Base-by-base conservation (phyloP, 176 grass and related monocot species). In the Aegilops bicornis region DNA sequence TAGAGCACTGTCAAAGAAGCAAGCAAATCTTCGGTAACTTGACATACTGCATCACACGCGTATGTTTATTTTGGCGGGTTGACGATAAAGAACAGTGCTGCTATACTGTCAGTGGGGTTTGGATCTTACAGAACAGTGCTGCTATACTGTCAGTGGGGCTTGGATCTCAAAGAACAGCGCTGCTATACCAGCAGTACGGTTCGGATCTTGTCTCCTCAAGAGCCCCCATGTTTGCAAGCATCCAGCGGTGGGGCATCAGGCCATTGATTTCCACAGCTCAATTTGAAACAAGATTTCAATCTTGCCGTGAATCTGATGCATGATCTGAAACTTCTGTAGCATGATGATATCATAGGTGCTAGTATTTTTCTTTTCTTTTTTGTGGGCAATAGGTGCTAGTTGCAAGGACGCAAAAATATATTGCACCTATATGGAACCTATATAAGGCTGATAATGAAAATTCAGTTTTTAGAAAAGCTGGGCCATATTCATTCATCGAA, bases 61-160 rank as follows among this genome's bases (percentile, higher is more conserved):
- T 0, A 16, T 50, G 47, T 16, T 50, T 50, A 17, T 52, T 52
- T 52, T 52, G 48, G 15, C 48, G 14, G 48, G 73, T 76, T 76
- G 10, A 45, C 17, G 20, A n/a, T 27, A 52, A 52, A 65, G n/a
- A 74, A 75, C 24, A 75, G 40, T 62, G 30, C 24, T n/a, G 61
- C 82, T 62, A 62, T 10, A 82, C 40, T 70, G 79, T 83, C 33
- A 30, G 68, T 23, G 4, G 33, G 59, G 54, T 43, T 47, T 84
- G 71, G 70, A 84, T 64, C 58, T 33, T 84, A 35, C 35, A 61
- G 6, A 43, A 16, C 59, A n/a, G 10, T 73, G 35, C 8, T 83
- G 31, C 69, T 72, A 70, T 17, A 82, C 40, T 70, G 79, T 83
- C 33, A 30, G 68, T 23, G 4, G 33, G 59, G 54, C 42, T 64